Conservation (phyloP, 371 early-diverging fungal genomes). For the Mortierella sp. region DNA sequence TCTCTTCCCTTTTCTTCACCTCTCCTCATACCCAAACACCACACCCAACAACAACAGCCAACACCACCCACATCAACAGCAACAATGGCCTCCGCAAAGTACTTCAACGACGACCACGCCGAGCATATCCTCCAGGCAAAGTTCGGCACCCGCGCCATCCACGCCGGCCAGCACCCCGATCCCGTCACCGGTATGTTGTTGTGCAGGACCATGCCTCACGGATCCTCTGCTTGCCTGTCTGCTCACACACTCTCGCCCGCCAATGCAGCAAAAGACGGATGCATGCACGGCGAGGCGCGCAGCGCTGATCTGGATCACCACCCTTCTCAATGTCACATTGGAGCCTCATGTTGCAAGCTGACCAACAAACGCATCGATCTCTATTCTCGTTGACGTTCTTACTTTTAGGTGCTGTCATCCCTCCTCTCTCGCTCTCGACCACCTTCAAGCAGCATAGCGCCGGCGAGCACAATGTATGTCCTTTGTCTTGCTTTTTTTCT, state of each 20-base stretch:
- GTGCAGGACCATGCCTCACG: background rate
- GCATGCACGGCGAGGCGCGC: background rate
- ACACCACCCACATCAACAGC: background rate
- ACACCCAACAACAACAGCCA: background rate
- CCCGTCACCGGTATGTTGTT: constrained; percentile 77
- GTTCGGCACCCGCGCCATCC: constrained; percentile 93
- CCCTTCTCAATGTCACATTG: background rate
- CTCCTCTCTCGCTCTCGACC: constrained; percentile 94
- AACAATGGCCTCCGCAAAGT: constrained; percentile 39
- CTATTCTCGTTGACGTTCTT: background rate
- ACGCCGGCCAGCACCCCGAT: constrained; percentile 92
- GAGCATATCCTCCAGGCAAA: constrained; percentile 53
- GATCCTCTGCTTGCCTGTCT: background rate
- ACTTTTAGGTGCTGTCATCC: constrained; percentile 87
- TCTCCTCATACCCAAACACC: constrained; percentile 2
- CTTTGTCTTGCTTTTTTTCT: background rate
- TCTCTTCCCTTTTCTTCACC: background rate
- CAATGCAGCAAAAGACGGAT: background rate
- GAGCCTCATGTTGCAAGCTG: background rate
- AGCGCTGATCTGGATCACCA: background rate
- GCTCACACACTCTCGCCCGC: background rate
- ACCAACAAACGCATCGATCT: background rate
- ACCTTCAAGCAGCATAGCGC: constrained; percentile 95
- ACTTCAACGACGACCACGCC: constrained; percentile 51
- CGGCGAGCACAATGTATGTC: constrained; percentile 87